Conservation (phyloP, 2,329 filamentous ascomycete genomes). For the Calonectria pseudoreteaudii region DNA sequence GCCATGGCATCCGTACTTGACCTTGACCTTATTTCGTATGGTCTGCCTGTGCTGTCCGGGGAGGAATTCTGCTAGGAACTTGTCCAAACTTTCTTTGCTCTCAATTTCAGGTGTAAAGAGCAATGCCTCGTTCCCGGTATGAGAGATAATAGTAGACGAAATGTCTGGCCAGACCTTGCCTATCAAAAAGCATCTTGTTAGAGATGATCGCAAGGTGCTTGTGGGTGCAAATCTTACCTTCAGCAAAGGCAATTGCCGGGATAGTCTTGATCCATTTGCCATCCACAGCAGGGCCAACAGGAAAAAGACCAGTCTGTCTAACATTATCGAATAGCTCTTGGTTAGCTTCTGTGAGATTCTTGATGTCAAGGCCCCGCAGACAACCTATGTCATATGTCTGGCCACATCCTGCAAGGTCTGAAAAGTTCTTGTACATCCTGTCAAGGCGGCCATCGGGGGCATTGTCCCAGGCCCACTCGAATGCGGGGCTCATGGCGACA, state of each 20-base stretch:
- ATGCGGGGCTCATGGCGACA: slow-evolving; percentile 24
- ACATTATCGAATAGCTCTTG: slow-evolving; percentile 12
- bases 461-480: slow-evolving; percentile 33
- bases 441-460: slow-evolving; percentile 20
- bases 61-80: neutral
- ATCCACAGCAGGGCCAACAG: slow-evolving; percentile 29
- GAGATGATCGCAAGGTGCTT: neutral
- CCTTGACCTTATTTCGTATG: neutral
- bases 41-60: neutral
- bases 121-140: neutral
- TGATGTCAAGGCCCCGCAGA: neutral
- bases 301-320: slow-evolving; percentile 29
- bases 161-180: neutral
- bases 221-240: neutral
- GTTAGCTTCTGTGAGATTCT: slow-evolving; percentile 16
- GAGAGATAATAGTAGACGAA: slow-evolving; percentile 13
- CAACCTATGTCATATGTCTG: slow-evolving; percentile 23
- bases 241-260: slow-evolving; percentile 14
- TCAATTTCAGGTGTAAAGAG: neutral
- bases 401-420: neutral
- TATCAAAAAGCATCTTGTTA: neutral
- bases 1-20: slow-evolving; percentile 4
- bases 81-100: neutral
- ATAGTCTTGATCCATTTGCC: slow-evolving; percentile 21
- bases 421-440: slow-evolving; percentile 20